Base-by-base conservation (phyloP, 2,329 filamentous ascomycete genomes). In the Chalaropsis thielavioides region DNA sequence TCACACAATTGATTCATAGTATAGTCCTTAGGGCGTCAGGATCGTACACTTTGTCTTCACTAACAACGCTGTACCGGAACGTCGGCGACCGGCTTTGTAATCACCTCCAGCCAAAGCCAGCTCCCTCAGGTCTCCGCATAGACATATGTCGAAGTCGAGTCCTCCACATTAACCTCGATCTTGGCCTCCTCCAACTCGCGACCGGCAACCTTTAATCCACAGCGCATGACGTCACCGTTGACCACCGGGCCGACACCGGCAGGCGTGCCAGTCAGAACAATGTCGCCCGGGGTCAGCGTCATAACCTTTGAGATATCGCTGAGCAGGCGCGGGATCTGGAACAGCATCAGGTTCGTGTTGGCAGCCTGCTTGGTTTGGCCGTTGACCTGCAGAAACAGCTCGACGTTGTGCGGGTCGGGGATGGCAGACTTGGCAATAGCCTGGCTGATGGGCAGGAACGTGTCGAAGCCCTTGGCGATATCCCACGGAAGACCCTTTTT, bases 401-500 rank as follows among this genome's bases (percentile, higher is more conserved):
- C 88, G 19, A 90, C 86, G 71, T 92, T 84, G 74, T 97, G 92
- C 40, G 94, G 94, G 76, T 97, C 85, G 13, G 87, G 83, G 70
- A 99, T 90, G 69, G 82, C 80, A 43, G 83, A 80, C 78, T 95
- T 95, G 70, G 85, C 79, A 71, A 99, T 95, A 64, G 89, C 80
- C 69, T 87, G 79, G 74, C 87, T 90, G 72, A 99, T 82, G 66
- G 94, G 94, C 62, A 95, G 81, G 79, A 99, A 99, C 2, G 94
- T 97, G 75, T 99, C 94, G 74, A 97, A 99, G 59, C 94, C 94
- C 79, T 99, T 99, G 70, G 90, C 88, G 69, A 96, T 96, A 71
- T 86, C 85, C 94, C 94, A 99, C 7, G 94, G 94, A 17, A 97
- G 85, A 43, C 94, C 91, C 80, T 94, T 96, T 77, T 88, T 90